Percentiles rank a stretch among this genome's conserved stretches.
These are phyloP conservation scores for Aspergillus neoniger DNA, from an alignment of 2,329 filamentous ascomycete species.

Conservation along the genomic window DNA sequence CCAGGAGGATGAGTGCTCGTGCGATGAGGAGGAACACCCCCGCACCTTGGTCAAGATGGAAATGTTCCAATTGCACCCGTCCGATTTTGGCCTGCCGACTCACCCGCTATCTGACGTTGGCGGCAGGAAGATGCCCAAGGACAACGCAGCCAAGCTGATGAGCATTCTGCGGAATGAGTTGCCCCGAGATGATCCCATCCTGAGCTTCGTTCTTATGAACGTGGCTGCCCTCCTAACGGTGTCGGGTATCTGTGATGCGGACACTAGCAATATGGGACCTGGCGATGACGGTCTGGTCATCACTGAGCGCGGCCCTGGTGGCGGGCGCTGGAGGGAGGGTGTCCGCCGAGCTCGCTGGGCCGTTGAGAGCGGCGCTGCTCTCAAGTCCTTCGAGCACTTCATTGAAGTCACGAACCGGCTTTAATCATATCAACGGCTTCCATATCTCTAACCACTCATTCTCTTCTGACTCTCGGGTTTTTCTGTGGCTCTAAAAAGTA, in stretches of 20 bases:
- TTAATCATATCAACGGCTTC: constrained; percentile 15
- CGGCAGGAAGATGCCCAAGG: constrained; percentile 78
- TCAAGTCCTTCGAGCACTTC: constrained; percentile 78
- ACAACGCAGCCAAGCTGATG: constrained; percentile 84
- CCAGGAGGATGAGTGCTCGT: constrained; percentile 47
- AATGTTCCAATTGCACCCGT: constrained; percentile 74
- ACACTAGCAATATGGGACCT: constrained; percentile 74
- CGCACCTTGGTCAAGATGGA: constrained; percentile 62
- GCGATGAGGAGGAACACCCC: constrained; percentile 43
- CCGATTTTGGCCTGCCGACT: constrained; percentile 79
- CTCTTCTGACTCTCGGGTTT: constrained; percentile 1
- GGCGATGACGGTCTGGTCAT: constrained; percentile 81
- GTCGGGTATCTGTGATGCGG: constrained; percentile 81
- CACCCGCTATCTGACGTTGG: constrained; percentile 78
- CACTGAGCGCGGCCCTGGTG: constrained; percentile 78
- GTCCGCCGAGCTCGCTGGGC: constrained; percentile 85
- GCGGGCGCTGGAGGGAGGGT: constrained; percentile 92
- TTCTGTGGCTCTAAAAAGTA: not conserved
- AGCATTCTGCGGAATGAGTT: constrained; percentile 74
- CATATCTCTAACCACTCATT: constrained; percentile 1
- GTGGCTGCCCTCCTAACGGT: constrained; percentile 84
- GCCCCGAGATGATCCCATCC: constrained; percentile 74
- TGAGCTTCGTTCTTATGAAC: constrained; percentile 94
- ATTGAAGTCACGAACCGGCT: constrained; percentile 74
- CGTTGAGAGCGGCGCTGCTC: constrained; percentile 81